A percentile compares a stretch with the other conserved stretches of the same genome.
These are phyloP conservation scores for Chytridium lagenaria DNA, from an alignment of 371 early-diverging fungal genomes.

Conservation along the genomic window DNA sequence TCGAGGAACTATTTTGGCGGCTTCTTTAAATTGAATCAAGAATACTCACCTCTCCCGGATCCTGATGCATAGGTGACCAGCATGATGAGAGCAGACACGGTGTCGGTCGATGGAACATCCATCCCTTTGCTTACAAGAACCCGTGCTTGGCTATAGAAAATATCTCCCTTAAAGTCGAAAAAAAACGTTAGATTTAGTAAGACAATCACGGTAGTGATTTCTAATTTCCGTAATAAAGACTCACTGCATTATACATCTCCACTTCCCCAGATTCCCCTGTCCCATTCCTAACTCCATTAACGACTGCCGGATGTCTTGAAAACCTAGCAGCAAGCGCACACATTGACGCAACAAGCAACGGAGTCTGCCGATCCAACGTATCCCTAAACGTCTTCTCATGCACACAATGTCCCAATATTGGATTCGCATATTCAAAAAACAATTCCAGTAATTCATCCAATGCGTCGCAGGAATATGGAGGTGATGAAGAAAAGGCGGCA, in stretches of 20 bases:
- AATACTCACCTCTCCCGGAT: constrained; percentile 18
- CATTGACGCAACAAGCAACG: constrained; percentile 22
- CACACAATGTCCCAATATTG: constrained; percentile 21
- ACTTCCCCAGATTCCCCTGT: not conserved
- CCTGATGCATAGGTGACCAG: constrained; percentile 30
- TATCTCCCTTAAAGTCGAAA: constrained; percentile 14
- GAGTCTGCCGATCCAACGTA: not conserved
- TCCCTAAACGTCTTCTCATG: constrained; percentile 24
- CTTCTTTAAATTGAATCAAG: not conserved
- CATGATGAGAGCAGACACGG: constrained; percentile 24
- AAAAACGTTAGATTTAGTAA: not conserved
- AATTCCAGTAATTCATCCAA: constrained; percentile 25
- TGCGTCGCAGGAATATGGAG: too few species aligned
- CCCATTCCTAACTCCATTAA: not conserved
- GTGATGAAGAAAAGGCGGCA: too few species aligned
- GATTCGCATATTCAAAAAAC: constrained; percentile 26
- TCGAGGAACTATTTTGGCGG: too few species aligned
- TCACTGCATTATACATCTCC: constrained; percentile 24
- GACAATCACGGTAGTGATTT: too few species aligned
- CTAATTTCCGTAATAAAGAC: not conserved
- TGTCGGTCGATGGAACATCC: constrained; percentile 24
- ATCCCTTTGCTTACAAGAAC: constrained; percentile 18
- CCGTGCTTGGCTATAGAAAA: constrained; percentile 17
- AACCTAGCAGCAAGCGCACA: constrained; percentile 31
- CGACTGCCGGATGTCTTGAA: constrained; percentile 30